Evolutionary conservation across 495 filamentous ascomycete species (phyloP).

Genomic region (Cladorrhinum samala): DNA sequence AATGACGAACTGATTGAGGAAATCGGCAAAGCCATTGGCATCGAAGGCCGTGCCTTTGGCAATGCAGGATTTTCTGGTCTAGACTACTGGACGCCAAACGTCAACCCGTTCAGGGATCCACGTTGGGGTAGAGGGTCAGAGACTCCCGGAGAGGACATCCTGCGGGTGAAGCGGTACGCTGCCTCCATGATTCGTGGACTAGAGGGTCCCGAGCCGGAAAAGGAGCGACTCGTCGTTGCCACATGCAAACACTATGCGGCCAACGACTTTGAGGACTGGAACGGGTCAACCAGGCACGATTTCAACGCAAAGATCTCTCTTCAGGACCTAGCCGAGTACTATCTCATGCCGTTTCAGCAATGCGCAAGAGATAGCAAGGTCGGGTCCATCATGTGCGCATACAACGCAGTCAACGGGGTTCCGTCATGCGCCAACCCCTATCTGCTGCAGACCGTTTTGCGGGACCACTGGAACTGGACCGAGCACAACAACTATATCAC

Average conservation of each 20-base stretch:
- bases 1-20: slow-evolving; percentile 41
- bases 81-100: slow-evolving; percentile 63
- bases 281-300: slow-evolving; percentile 25
- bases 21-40: slow-evolving; percentile 45
- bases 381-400: slow-evolving; percentile 44
- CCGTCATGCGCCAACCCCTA: slow-evolving; percentile 40
- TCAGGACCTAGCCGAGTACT: slow-evolving; percentile 45
- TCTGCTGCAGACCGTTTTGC: slow-evolving; percentile 36
- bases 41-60: slow-evolving; percentile 61
- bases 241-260: slow-evolving; percentile 41
- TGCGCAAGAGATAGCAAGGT: slow-evolving; percentile 41
- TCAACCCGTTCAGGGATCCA: slow-evolving; percentile 57
- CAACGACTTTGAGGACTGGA: slow-evolving; percentile 53
- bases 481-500: slow-evolving; percentile 37
- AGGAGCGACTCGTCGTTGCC: slow-evolving; percentile 12
- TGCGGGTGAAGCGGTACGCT: slow-evolving; percentile 33
- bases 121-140: slow-evolving; percentile 36
- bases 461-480: slow-evolving; percentile 43
- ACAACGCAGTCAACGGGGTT: slow-evolving; percentile 42
- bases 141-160: slow-evolving; percentile 35
- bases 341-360: slow-evolving; percentile 41
- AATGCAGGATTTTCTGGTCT: slow-evolving; percentile 53
- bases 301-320: slow-evolving; percentile 35
- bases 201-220: slow-evolving; percentile 12
- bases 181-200: slow-evolving; percentile 30